Percentiles rank a stretch among this genome's conserved stretches.
phyloP scores from a whole-genome alignment of 1,139 yeast species.

The Kurtzmaniella quercitrusa region DNA sequence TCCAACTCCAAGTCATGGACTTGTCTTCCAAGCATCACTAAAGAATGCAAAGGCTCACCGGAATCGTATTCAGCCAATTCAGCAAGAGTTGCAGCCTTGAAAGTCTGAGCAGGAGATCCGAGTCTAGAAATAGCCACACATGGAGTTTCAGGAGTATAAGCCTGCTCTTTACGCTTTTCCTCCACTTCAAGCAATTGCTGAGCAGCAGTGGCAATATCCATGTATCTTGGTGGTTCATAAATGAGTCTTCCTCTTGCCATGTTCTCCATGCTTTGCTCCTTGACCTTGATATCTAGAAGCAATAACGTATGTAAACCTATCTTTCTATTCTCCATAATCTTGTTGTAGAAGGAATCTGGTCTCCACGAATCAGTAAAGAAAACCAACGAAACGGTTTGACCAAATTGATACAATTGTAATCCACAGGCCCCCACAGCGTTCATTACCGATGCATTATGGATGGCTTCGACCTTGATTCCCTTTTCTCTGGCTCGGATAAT shows the following conservation, averaged over 20 bases:
- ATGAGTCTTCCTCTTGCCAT: slow-evolving; percentile 90
- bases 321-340: slow-evolving; percentile 81
- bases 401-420: slow-evolving; percentile 88
- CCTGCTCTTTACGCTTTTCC: slow-evolving; percentile 65
- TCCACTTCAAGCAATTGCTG: slow-evolving; percentile 84
- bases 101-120: slow-evolving; percentile 78
- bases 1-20: slow-evolving; percentile 92
- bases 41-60: slow-evolving; percentile 92
- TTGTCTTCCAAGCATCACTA: slow-evolving; percentile 86
- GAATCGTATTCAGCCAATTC: slow-evolving; percentile 78
- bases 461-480: slow-evolving; percentile 70
- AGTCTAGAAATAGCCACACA: slow-evolving; percentile 90
- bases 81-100: slow-evolving; percentile 79
- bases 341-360: slow-evolving; percentile 91
- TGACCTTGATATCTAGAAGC: slow-evolving; percentile 88
- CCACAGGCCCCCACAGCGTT: slow-evolving; percentile 99
- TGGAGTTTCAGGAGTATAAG: slow-evolving; percentile 83
- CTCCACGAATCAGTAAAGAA: slow-evolving; percentile 95
- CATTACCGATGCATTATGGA: slow-evolving; percentile 97
- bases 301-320: slow-evolving; percentile 89
- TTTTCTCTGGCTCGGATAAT: slow-evolving; percentile 86
- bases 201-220: slow-evolving; percentile 89
- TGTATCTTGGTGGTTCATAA: slow-evolving; percentile 95
- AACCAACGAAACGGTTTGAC: slow-evolving; percentile 93
- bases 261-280: slow-evolving; percentile 92